Base-by-base conservation (phyloP, 2,329 filamentous ascomycete species). In the Monilinia polystroma region DNA sequence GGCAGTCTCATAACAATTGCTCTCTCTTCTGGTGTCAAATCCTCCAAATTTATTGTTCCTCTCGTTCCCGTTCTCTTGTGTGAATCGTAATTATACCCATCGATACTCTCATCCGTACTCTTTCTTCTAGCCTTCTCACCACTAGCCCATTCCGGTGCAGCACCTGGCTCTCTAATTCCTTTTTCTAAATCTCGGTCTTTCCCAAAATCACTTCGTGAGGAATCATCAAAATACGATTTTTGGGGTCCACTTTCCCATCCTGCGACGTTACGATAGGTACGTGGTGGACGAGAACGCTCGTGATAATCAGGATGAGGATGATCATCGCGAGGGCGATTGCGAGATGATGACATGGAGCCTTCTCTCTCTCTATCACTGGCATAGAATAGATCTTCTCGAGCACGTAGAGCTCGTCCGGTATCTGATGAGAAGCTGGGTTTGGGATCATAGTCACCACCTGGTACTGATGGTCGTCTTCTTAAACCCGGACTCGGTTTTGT, bases 1-100 rank as follows among this genome's bases (percentile, higher is more conserved):
- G 80, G 81, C 29, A 82, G 73, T 47, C 80, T 77, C 74, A 82
- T 75, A 12, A 81, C 79, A 66, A 81, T 74, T 5, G 75, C 76
- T 72, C 78, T 79, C 70, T 82, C 79, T 64, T 80, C 74, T 1
- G 74, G 71, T 7, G 75, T 78, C 53, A 82, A 69, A 47, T 75
- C 73, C 35, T 77, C 76, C 77, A 80, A 81, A 64, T 80, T 75
- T 23, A 81, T 60, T 16, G 66, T 69, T 47, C 63, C 63, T 38
- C 38, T 35, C n/a, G 26, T n/a, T 56, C 18, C 56, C 32, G 1
- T n/a, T n/a, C 55, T 54, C 52, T 62, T 69, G 14, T 70, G 62
- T 10, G 52, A 60, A 1, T 73, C 72, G 32, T 74, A 73, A 53
- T 74, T 73, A 45, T 74, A 73, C 16, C 72, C 71, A 63, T 74